Base-by-base conservation (phyloP, 2,329 filamentous ascomycete species). In the Reticulascus tulasneorum region DNA sequence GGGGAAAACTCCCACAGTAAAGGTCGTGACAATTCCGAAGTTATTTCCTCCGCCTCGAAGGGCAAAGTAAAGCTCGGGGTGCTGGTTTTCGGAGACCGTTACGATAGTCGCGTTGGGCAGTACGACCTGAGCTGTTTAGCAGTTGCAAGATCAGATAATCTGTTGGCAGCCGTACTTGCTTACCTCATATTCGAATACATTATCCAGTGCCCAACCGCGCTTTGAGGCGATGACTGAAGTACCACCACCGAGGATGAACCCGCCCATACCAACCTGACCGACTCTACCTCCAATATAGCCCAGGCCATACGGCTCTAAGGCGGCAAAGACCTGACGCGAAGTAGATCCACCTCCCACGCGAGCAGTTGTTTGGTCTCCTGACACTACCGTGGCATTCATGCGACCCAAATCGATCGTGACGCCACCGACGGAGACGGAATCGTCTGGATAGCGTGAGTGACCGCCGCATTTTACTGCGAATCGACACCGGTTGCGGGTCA, bases 11-110 rank as follows among this genome's bases (percentile, higher is more conserved):
- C 26, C n/a, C 13, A 29, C 26, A 10, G 27, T 59, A 51, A 79
- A 64, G 9, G 68, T 69, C 9, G 66, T 60, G 5, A 79, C 71
- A 5, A 80, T 60, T n/a, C 68, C 76, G 43, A 74, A 79, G 29
- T 69, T 78, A 22, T 72, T 73, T 3, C 74, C 71, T 4, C 72
- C 70, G 13, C 74, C 73, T 23, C 64, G 60, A 2, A 79, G 59
- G 3, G 74, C 77, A 71, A 73, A 79, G 55, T 72, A 79, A 2
- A 81, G 59, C 36, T 79, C 74, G 0, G 60, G 38, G 37, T 77
- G 62, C 15, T 66, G 45, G 3, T 55, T 51, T 4, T 51, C 53
- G 6, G 56, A 64, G 4, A 67, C 71, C 3, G 55, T 62, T 2
- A 71, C 46, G 13, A 69, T 50, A 11, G 56, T 43, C 2, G 74